These are phyloP conservation scores for Amaranthus palmeri DNA, from an alignment of 148 eudicot genomes.

Conservation along the genomic window DNA sequence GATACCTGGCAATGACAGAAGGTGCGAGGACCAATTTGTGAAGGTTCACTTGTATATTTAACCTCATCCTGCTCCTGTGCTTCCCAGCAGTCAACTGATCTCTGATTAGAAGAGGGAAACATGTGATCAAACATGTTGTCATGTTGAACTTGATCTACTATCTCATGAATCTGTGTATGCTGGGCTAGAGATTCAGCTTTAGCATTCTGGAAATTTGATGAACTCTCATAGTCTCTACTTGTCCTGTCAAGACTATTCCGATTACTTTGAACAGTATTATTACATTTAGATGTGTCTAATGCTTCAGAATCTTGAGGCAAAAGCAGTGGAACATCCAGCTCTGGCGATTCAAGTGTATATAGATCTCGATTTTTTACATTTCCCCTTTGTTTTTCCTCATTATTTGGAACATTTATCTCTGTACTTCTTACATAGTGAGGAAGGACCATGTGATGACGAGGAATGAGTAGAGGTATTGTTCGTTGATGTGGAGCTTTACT, in stretches of 20 bases:
- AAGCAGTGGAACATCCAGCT: constrained; percentile 77
- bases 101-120: constrained; percentile 10
- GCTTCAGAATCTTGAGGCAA: constrained; percentile 77
- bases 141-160: constrained; percentile 45
- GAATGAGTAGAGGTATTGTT: constrained; percentile 90
- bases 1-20: constrained; percentile 91
- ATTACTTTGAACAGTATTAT: constrained; percentile 24
- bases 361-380: constrained; percentile 42
- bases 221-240: constrained; percentile 32
- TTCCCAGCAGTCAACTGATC: constrained; percentile 74
- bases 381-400: constrained; percentile 20
- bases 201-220: constrained; percentile 36
- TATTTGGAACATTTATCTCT: constrained; percentile 36
- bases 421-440: constrained; percentile 67
- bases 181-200: constrained; percentile 48
- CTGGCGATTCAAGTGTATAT: constrained; percentile 54
- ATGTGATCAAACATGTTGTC: constrained; percentile 24
- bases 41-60: constrained; percentile 55
- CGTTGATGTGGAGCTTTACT: constrained; percentile 90
- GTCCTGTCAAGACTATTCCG: constrained; percentile 34
- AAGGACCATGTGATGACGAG: constrained; percentile 93
- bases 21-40: constrained; percentile 86
- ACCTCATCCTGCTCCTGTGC: constrained; percentile 62
- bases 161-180: constrained; percentile 40
- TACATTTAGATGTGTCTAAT: constrained; percentile 35